These are phyloP conservation scores for Colletotrichum limetticola DNA, from an alignment of 2,329 filamentous ascomycete species.

Conservation along the genomic window DNA sequence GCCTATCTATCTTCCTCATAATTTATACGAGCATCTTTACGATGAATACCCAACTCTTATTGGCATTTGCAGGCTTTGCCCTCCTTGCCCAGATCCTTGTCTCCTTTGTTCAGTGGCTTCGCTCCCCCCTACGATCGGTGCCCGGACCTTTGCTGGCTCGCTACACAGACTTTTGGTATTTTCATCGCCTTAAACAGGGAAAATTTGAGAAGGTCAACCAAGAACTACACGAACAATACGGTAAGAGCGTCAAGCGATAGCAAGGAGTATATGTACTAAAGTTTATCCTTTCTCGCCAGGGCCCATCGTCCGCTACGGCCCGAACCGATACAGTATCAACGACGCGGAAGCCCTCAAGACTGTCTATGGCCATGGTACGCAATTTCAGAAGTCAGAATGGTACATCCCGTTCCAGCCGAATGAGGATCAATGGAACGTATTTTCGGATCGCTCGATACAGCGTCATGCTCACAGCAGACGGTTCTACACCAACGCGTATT, in stretches of 20 bases:
- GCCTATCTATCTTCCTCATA: neutral
- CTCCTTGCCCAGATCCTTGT: neutral
- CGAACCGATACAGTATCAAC: constrained; percentile 58
- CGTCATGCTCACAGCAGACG: constrained; percentile 50
- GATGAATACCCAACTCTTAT: constrained; percentile 4
- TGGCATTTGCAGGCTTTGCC: neutral
- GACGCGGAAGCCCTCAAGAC: constrained; percentile 51
- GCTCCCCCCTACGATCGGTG: constrained; percentile 40
- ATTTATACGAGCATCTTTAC: too few species aligned
- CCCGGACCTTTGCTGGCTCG: constrained; percentile 42
- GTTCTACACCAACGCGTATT: constrained; percentile 56
- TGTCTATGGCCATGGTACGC: constrained; percentile 44
- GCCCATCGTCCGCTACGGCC: constrained; percentile 57
- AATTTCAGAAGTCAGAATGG: constrained; percentile 49
- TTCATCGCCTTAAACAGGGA: constrained; percentile 39
- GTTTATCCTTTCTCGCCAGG: constrained; percentile 36
- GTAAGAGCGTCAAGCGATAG: constrained; percentile 21
- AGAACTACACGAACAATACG: constrained; percentile 44
- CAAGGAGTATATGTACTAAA: neutral
- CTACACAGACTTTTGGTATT: constrained; percentile 44
- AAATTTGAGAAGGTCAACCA: constrained; percentile 42
- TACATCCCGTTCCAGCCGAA: constrained; percentile 39
- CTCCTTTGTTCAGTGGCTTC: constrained; percentile 1
- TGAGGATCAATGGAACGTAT: constrained; percentile 41
- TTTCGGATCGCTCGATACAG: constrained; percentile 46